phyloP scores from a whole-genome alignment of 2,329 filamentous ascomycete genomes.

The Leptographium flavum region DNA sequence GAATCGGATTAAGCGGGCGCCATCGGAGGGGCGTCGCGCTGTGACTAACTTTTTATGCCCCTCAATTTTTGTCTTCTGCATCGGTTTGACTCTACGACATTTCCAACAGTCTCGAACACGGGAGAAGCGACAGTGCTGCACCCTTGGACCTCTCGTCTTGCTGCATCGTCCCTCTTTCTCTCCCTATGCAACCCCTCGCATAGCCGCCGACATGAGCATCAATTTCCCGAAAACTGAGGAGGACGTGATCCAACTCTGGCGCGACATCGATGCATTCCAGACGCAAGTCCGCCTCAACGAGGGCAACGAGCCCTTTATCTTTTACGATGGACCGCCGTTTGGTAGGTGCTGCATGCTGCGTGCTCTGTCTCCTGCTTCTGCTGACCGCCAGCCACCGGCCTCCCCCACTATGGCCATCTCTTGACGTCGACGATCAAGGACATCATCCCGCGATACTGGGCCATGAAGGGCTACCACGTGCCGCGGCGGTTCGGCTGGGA shows the following conservation, averaged over 20 bases:
- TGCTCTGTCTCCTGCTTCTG: not conserved
- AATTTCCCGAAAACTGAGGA: slow-evolving; percentile 90
- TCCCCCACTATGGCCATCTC: slow-evolving; percentile 52
- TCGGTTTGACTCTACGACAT: not conserved
- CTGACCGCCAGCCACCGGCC: slow-evolving; percentile 9
- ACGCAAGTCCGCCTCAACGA: slow-evolving; percentile 62
- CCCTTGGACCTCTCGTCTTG: too few species aligned
- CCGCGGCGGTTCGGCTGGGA: slow-evolving; percentile 93
- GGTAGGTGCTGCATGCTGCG: slow-evolving; percentile 21
- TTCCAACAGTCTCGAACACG: not conserved
- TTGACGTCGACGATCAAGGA: slow-evolving; percentile 93
- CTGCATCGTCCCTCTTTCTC: too few species aligned
- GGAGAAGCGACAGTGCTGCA: not conserved
- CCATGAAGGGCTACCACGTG: slow-evolving; percentile 61
- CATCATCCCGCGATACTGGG: slow-evolving; percentile 92
- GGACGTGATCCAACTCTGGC: slow-evolving; percentile 71
- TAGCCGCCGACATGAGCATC: slow-evolving; percentile 47
- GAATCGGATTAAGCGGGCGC: too few species aligned
- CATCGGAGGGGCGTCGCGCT: not conserved
- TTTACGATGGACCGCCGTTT: slow-evolving; percentile 81
- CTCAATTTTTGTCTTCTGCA: slow-evolving; percentile 3
- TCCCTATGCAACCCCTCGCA: not conserved
- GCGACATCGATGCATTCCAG: slow-evolving; percentile 81
- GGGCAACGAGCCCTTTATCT: slow-evolving; percentile 74
- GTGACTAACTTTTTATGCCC: slow-evolving; percentile 1